Conservation (phyloP, 768 basidiomycete genomes). For the Plicaturopsis crispa region DNA sequence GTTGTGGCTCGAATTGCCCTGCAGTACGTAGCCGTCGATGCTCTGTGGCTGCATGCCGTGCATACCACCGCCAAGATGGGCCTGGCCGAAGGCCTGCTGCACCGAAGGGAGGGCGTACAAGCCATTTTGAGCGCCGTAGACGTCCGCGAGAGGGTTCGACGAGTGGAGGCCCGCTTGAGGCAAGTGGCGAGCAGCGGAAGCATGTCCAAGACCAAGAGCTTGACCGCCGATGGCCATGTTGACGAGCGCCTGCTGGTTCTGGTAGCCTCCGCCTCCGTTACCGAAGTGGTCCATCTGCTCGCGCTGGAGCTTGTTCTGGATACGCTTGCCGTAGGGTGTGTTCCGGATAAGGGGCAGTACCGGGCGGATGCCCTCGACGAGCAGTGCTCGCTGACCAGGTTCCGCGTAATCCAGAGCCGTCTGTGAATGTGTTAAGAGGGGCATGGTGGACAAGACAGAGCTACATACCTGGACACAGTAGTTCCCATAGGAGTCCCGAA, state of each 20-base stretch:
- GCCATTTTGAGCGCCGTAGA: constrained; percentile 55
- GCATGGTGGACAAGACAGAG: constrained; percentile 9
- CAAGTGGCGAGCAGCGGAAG: constrained; percentile 46
- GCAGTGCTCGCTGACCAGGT: constrained; percentile 81
- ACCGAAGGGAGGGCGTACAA: constrained; percentile 52
- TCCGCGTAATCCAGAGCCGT: constrained; percentile 98
- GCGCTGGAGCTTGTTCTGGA: constrained; percentile 96
- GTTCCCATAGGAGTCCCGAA: constrained; percentile 95
- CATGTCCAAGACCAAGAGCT: constrained; percentile 35
- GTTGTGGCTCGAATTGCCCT: constrained; percentile 62
- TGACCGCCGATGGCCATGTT: constrained; percentile 53
- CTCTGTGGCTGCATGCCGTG: constrained; percentile 61
- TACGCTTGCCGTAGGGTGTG: constrained; percentile 98
- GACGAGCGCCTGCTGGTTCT: constrained; percentile 51
- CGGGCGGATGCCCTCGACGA: constrained; percentile 98
- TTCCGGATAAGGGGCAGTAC: constrained; percentile 97
- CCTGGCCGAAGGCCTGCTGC: constrained; percentile 51
- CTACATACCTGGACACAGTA: constrained; percentile 77
- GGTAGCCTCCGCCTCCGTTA: constrained; percentile 33
- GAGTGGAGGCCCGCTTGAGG: constrained; percentile 41
- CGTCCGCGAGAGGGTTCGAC: constrained; percentile 49
- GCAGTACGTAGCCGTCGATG: constrained; percentile 78
- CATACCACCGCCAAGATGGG: constrained; percentile 45
- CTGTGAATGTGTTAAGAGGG: too few relatives aligned
- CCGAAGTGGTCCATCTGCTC: constrained; percentile 75